These are phyloP conservation scores for Bassia scoparia DNA, from an alignment of 148 eudicot species.

Conservation along the genomic window DNA sequence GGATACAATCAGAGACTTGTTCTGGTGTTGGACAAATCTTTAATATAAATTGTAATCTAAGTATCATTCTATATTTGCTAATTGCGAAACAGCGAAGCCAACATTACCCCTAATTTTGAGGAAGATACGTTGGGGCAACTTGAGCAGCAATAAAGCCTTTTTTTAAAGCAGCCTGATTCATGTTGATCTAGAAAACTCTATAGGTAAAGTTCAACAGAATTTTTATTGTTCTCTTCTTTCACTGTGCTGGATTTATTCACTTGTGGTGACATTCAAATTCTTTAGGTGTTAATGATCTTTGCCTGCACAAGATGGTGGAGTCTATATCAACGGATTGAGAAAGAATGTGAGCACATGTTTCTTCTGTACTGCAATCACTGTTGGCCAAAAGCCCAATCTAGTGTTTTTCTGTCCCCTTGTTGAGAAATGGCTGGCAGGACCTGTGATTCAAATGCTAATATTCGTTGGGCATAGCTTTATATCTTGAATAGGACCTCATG, in stretches of 20 bases:
- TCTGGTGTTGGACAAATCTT: too few relatives aligned
- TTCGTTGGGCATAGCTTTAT: slow-evolving; percentile 92
- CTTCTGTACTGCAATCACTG: slow-evolving; percentile 63
- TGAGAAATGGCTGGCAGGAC: slow-evolving; percentile 96
- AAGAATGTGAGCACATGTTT: slow-evolving; percentile 80
- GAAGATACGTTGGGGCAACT: slow-evolving; percentile 91
- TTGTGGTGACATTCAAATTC: neutral
- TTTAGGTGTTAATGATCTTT: slow-evolving; percentile 88
- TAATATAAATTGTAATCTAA: too few relatives aligned
- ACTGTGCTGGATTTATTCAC: slow-evolving; percentile 5
- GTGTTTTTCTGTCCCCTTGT: slow-evolving; percentile 82
- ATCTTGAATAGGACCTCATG: slow-evolving; percentile 94
- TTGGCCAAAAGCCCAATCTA: slow-evolving; percentile 90
- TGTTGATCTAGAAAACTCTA: slow-evolving; percentile 92
- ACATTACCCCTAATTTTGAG: slow-evolving; percentile 79
- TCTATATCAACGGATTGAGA: slow-evolving; percentile 85
- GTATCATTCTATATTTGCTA: slow-evolving; percentile 13
- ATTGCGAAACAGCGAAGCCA: slow-evolving; percentile 62
- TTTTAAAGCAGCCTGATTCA: slow-evolving; percentile 84
- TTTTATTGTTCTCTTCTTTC: neutral
- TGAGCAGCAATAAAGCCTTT: slow-evolving; percentile 90
- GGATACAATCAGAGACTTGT: too few relatives aligned
- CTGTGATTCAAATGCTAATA: slow-evolving; percentile 97
- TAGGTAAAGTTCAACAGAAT: slow-evolving; percentile 35
- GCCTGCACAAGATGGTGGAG: slow-evolving; percentile 90